Percentiles rank a stretch among this genome's conserved stretches.
phyloP scores from a whole-genome alignment of 2,329 filamentous ascomycete species.

The Stachybotrys elegans region DNA sequence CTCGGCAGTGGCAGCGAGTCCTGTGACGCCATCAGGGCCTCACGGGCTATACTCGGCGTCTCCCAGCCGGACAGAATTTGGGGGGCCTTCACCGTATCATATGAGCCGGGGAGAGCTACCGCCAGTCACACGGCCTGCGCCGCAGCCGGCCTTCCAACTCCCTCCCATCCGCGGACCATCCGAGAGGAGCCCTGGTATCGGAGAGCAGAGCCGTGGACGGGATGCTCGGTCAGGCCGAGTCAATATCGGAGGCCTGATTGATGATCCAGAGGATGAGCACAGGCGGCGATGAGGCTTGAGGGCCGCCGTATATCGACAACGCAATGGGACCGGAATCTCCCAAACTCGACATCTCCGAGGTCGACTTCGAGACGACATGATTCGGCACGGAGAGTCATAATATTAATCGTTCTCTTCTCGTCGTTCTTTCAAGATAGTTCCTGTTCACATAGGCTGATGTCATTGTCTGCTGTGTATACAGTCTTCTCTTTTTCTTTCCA shows the following conservation, averaged over 20 bases:
- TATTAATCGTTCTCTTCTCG: background rate
- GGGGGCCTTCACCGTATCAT: conserved; percentile 43
- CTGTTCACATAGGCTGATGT: background rate
- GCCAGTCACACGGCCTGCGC: conserved; percentile 24
- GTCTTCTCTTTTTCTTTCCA: background rate
- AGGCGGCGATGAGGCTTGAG: conserved; percentile 15
- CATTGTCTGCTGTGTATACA: background rate
- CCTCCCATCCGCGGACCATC: conserved; percentile 42
- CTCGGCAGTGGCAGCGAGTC: conserved; percentile 22
- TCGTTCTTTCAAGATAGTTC: background rate
- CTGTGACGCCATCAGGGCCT: conserved; percentile 6
- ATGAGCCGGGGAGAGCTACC: conserved; percentile 48
- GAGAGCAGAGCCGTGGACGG: conserved; percentile 28
- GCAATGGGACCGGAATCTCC: no score
- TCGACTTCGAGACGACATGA: background rate
- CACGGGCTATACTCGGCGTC: conserved; percentile 35
- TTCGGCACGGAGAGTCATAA: background rate
- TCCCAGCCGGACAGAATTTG: conserved; percentile 38
- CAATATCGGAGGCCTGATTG: conserved; percentile 58
- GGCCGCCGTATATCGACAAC: no score
- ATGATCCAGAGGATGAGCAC: conserved; percentile 42
- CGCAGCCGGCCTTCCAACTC: conserved; percentile 35
- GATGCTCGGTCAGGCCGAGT: conserved; percentile 50
- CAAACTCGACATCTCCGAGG: no score
- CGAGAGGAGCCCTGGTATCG: conserved; percentile 15